Conservation (phyloP, 129 eudicot genomes). For the Erigeron canadensis region DNA sequence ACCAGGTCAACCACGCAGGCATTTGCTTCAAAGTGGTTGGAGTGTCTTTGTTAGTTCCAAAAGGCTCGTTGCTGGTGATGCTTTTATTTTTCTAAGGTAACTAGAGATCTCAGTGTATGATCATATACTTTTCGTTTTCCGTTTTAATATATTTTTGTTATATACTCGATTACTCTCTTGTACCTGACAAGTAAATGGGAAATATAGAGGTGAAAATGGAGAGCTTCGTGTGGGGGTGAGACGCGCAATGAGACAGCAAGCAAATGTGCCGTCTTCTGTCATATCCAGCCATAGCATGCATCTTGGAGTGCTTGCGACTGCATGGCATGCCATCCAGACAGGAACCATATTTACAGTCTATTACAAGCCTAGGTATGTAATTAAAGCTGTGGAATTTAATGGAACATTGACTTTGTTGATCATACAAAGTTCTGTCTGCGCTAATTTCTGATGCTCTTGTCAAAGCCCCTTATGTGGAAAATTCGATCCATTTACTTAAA, state of each 20-base stretch:
- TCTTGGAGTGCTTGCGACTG: constrained; percentile 84
- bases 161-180: constrained; percentile 5
- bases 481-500: too few relatives aligned
- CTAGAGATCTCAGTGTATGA: neutral
- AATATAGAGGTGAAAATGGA: constrained; percentile 72
- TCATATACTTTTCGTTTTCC: neutral
- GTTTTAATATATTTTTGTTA: neutral
- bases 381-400: neutral
- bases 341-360: constrained; percentile 72
- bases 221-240: constrained; percentile 87
- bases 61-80: constrained; percentile 95
- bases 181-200: constrained; percentile 17
- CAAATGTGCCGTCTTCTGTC: constrained; percentile 75
- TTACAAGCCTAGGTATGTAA: constrained; percentile 70
- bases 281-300: constrained; percentile 93
- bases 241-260: constrained; percentile 89
- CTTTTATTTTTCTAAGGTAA: constrained; percentile 87
- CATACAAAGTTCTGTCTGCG: neutral
- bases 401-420: neutral
- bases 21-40: constrained; percentile 97
- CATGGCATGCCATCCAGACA: constrained; percentile 77
- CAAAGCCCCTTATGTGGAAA: neutral
- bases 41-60: constrained; percentile 97
- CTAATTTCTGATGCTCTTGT: constrained; percentile 17
- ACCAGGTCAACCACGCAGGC: constrained; percentile 92